Evolutionary conservation across 192 early-diverging fungal genomes (phyloP), one percentile per base, ranked within the genome.

Genomic region (Cetraspora pellucida): DNA sequence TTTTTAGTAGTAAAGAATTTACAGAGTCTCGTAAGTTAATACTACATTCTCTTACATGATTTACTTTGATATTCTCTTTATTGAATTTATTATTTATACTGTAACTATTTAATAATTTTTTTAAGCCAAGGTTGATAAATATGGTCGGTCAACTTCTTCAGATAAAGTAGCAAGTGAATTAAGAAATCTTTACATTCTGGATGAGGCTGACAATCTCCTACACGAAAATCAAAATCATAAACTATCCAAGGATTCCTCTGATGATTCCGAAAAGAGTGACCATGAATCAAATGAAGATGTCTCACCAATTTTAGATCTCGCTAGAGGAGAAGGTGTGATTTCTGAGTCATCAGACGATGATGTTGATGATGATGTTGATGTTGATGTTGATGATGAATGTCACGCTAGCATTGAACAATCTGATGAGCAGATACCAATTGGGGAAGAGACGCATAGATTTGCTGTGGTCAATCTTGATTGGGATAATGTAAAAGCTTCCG

Each of bases 401-500:
- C 74, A 79, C 0, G 82, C 79, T 8, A 82, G 85, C 45, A 87
- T 82, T 0, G 88, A 85, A n/a, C 86, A 89, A 49, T 80, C 65
- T 10, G 80, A 83, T 25, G 77, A 79, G n/a, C 67, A 86, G 72
- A 80, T 91, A 44, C 83, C 84, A 25, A 65, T 79, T 75, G 89
- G 87, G 19, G 90, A 88, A 3, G 87, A 89, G 66, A 91, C 96
- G 1, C 77, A 80, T 27, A 85, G 96, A 27, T 89, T 98, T 70
- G 97, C 96, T 19, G 87, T 89, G 14, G 93, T 98, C 28, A 96
- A 97, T 77, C 80, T 99, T 89, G 96, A 99, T 80, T 98, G 97
- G 97, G 93, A 95, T 77, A 89, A 98, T 68, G 85, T 98, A 68
- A 95, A 93, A 72, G 90, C 97, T 0, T 77, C 80, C 0, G 97